These are phyloP conservation scores for Gilbertella persicaria DNA, from an alignment of 371 early-diverging fungal species.

Conservation along the genomic window DNA sequence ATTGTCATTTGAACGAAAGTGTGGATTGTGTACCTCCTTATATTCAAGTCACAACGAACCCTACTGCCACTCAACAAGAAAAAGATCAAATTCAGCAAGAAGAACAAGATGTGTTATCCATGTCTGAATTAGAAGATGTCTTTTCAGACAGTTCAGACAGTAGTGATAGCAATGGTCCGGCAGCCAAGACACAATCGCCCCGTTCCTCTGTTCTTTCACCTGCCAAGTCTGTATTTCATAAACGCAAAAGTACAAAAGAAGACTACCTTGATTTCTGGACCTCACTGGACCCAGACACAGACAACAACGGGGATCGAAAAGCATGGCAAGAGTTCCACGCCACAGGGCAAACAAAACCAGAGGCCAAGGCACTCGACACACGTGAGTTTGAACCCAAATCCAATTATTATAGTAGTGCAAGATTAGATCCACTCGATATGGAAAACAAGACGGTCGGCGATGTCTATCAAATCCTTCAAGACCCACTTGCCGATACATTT, in stretches of 20 bases:
- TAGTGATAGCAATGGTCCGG: not conserved
- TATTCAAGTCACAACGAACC: slow-evolving; percentile 9
- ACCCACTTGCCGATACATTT: slow-evolving; percentile 61
- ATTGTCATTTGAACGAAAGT: not conserved
- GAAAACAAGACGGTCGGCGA: slow-evolving; percentile 11
- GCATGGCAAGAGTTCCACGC: not conserved
- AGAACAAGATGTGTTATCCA: slow-evolving; percentile 1
- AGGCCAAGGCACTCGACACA: not conserved
- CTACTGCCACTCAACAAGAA: not conserved
- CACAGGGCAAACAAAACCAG: not conserved
- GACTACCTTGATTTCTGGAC: slow-evolving; percentile 31
- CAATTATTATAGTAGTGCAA: slow-evolving; percentile 14
- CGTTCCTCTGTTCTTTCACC: slow-evolving; percentile 3
- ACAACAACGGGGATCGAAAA: slow-evolving; percentile 21
- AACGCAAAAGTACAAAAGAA: slow-evolving; percentile 21
- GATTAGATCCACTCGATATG: not conserved
- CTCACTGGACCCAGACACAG: slow-evolving; percentile 23
- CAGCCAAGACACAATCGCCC: not conserved
- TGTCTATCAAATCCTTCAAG: slow-evolving; percentile 26
- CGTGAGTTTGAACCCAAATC: not conserved
- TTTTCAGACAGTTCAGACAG: slow-evolving; percentile 9
- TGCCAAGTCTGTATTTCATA: slow-evolving; percentile 15
- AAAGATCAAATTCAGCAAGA: not conserved
- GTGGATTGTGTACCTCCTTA: slow-evolving; percentile 18
- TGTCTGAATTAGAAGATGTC: not conserved